Conservation (phyloP, 2,329 filamentous ascomycete species). For the Colletotrichum chlorophyti region DNA sequence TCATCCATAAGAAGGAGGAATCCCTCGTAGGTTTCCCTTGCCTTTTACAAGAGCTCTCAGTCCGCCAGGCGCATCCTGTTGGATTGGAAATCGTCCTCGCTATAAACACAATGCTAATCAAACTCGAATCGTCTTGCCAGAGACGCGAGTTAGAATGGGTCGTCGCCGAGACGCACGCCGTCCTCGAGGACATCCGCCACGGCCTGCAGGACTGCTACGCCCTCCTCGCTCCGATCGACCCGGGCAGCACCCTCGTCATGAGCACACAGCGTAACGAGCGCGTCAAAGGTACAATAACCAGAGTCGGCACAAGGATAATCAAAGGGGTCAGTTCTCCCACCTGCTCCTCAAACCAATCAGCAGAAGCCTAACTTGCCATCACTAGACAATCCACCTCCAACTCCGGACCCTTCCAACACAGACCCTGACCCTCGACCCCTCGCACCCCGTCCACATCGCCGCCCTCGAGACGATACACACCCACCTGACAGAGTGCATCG, state of each 20-base stretch:
- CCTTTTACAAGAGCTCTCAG: too few species aligned
- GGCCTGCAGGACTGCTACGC: slow-evolving; percentile 90
- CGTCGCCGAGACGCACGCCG: slow-evolving; percentile 54
- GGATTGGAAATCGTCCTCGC: too few species aligned
- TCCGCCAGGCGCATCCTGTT: not conserved
- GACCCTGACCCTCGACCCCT: slow-evolving; percentile 54
- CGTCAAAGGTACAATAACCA: slow-evolving; percentile 91
- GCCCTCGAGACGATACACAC: slow-evolving; percentile 76
- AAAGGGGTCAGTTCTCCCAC: slow-evolving; percentile 72
- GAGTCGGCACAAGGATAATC: slow-evolving; percentile 87
- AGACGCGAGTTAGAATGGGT: slow-evolving; percentile 63
- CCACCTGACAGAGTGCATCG: slow-evolving; percentile 83
- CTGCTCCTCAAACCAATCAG: not conserved
- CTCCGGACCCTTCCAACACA: slow-evolving; percentile 70
- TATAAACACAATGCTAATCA: slow-evolving; percentile 38
- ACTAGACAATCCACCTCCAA: slow-evolving; percentile 76
- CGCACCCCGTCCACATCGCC: slow-evolving; percentile 64
- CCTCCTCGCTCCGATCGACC: slow-evolving; percentile 83
- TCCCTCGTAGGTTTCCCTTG: slow-evolving; percentile 52
- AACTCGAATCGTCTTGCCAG: slow-evolving; percentile 40
- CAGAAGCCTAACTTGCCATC: not conserved
- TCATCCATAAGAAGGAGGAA: slow-evolving; percentile 56
- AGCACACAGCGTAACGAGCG: slow-evolving; percentile 86
- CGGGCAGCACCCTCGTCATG: slow-evolving; percentile 87
- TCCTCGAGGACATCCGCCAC: slow-evolving; percentile 58